Base-by-base conservation (phyloP, 2,329 filamentous ascomycete species). In the Dryadomyces quercivorus region DNA sequence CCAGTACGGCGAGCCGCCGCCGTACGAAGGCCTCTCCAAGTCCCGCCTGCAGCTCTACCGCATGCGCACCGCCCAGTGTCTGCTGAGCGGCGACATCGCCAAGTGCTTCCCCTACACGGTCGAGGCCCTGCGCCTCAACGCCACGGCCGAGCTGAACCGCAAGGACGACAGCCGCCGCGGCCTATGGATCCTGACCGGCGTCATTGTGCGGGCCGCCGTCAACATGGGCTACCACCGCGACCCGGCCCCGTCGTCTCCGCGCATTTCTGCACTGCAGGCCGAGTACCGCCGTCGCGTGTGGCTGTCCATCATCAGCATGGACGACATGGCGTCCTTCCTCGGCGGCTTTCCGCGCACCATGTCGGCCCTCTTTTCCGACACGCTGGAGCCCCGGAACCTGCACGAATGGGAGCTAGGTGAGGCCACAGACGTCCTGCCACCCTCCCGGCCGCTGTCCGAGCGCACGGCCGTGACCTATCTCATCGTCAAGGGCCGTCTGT, bases 161-260 rank as follows among this genome's bases (percentile, higher is more conserved):
- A 53, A 53, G 31, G 51, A 53, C 18, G 51, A 53, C 44, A 47
- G 47, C 20, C 13, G 51, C 9, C 51, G 51, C 16, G 51, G 51
- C 13, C 43, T 47, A 4, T 53, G 51, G 51, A 47, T 53, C 31
- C 46, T 47, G 51, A 47, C 51, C 1, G 51, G 51, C 22, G 50
- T 52, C 40, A 20, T 52, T 8, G 26, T 52, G 5, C 51, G 51
- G 2, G 43, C 44, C 12, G 51, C 51, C 34, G 40, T 53, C 26
- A 53, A 47, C 21, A 53, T 53, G 51, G 51, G 51, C 45, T 53
- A 53, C 45, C 51, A 53, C 36, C 44, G 51, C 44, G 51, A 53
- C 18, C 51, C 51, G 12, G 7, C 31, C 13, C 34, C n/a, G 34
- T 31, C n/a, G 34, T 31, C 22, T n/a, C 18, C 45, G 34, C 43